Evolutionary conservation across 2,329 filamentous ascomycete species (phyloP), one percentile per base, ranked within the genome.

Genomic region (Calonectria hawksworthii): DNA sequence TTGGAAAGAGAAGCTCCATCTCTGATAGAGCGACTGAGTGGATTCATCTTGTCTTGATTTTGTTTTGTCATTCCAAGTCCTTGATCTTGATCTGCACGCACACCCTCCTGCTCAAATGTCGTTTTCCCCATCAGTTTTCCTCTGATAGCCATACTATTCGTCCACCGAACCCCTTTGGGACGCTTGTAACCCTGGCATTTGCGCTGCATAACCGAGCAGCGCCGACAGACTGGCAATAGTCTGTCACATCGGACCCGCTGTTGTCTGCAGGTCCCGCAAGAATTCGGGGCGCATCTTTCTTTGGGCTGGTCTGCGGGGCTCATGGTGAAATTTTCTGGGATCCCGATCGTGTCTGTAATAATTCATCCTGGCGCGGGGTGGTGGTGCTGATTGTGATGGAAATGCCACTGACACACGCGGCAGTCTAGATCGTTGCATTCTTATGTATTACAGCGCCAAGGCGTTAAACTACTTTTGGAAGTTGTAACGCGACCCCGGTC

Each of bases 161-260:
- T 68, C 74, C 74, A 74, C n/a, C 59, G 52, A 34, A 75, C 16
- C 23, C 52, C 59, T 32, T 26, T 73, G 21, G 44, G 21, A n/a
- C 71, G 67, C 32, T 73, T 68, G 59, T 75, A 75, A 13, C 73
- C 70, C 52, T 70, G 36, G 41, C 74, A 75, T 38, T 54, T 50
- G 34, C 72, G 47, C n/a, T 65, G 68, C 34, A 73, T 72, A 3
- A 26, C 36, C 23, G 66, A 21, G 36, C 74, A 73, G 28, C 70
- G 66, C 38, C 32, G 67, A 41, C 74, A 75, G 2, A 50, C 59
- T 4, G 74, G 70, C 23, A 70, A 56, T 18, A 71, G 67, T 47
- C 71, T 68, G 54, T 75, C 74, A 26, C 70, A 75, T 47, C 59
- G 59, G 74, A 75, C 74, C 63, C 70, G 70, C 67, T 66, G 69